A percentile compares a stretch with the other conserved stretches of the same genome.
Conservation (phyloP, 306 rosid species). For the Pterocarpus macrocarpus region DNA sequence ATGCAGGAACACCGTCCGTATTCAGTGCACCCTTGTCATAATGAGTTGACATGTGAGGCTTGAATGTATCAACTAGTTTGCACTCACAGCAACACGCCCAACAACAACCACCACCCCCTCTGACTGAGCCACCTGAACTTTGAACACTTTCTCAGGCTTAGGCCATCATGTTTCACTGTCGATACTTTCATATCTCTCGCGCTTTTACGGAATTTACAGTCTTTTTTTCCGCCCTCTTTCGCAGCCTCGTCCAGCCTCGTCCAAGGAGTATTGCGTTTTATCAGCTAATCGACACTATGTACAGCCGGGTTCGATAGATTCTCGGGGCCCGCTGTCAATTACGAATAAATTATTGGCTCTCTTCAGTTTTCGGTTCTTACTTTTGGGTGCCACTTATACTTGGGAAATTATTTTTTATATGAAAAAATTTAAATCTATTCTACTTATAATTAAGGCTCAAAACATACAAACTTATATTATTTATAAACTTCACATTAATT, state of each 20-base stretch:
- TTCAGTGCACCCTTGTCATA: background rate
- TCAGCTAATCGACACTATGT: background rate
- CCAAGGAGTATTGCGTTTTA: background rate
- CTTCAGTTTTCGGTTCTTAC: no score
- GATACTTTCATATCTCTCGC: background rate
- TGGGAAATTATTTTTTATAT: no score
- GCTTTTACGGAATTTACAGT: background rate
- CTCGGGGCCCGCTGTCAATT: background rate
- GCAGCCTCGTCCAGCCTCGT: background rate
- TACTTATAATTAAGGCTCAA: no score
- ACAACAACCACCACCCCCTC: no score
- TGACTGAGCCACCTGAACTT: no score
- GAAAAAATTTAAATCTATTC: no score
- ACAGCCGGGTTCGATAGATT: background rate
- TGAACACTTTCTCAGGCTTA: background rate
- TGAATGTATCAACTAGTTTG: background rate
- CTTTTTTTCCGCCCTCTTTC: background rate
- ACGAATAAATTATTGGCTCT: no score
- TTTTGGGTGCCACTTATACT: no score
- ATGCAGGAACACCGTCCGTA: conserved; percentile 29
- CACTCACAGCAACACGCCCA: no score
- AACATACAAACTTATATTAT: no score
- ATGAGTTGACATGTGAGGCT: background rate
- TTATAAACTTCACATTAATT: no score
- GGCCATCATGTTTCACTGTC: no score